Evolutionary conservation across 768 basidiomycete species (phyloP).

Genomic region (Ramaria rubella): DNA sequence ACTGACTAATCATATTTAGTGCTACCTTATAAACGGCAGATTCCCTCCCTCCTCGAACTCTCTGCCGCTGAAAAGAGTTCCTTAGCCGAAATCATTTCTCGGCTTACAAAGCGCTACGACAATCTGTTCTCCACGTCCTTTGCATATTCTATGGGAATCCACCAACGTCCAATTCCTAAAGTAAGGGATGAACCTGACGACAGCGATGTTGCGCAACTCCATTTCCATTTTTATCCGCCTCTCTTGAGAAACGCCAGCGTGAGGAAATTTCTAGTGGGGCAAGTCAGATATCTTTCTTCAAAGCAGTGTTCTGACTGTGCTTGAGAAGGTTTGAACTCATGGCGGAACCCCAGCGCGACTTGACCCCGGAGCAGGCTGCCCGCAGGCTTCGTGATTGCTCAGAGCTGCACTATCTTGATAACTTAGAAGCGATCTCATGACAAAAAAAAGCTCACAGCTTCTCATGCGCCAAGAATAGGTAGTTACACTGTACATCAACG

Average conservation of each 20-base stretch:
- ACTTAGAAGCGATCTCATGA: background rate
- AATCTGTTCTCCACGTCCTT: constrained; percentile 82
- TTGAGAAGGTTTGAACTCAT: constrained; percentile 81
- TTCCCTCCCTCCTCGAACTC: constrained; percentile 62
- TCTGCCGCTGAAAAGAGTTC: constrained; percentile 51
- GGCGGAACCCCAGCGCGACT: constrained; percentile 84
- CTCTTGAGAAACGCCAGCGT: constrained; percentile 75
- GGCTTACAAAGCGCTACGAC: constrained; percentile 62
- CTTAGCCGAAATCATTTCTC: constrained; percentile 62
- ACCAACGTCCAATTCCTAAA: constrained; percentile 66
- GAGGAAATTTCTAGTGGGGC: constrained; percentile 89
- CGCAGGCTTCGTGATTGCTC: constrained; percentile 45
- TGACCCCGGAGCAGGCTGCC: constrained; percentile 87
- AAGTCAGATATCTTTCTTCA: constrained; percentile 20
- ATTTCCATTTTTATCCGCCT: constrained; percentile 84
- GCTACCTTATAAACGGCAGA: constrained; percentile 70
- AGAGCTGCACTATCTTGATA: constrained; percentile 55
- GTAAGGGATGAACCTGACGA: constrained; percentile 40
- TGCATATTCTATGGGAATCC: constrained; percentile 92
- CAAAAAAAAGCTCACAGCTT: too few relatives aligned
- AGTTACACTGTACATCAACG: background rate
- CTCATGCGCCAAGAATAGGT: too few relatives aligned
- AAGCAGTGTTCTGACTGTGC: constrained; percentile 8
- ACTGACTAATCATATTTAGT: constrained; percentile 36
- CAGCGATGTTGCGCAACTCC: constrained; percentile 61